phyloP scores from a whole-genome alignment of 352 stramenopile species.

The Phytophthora podocarpi region DNA sequence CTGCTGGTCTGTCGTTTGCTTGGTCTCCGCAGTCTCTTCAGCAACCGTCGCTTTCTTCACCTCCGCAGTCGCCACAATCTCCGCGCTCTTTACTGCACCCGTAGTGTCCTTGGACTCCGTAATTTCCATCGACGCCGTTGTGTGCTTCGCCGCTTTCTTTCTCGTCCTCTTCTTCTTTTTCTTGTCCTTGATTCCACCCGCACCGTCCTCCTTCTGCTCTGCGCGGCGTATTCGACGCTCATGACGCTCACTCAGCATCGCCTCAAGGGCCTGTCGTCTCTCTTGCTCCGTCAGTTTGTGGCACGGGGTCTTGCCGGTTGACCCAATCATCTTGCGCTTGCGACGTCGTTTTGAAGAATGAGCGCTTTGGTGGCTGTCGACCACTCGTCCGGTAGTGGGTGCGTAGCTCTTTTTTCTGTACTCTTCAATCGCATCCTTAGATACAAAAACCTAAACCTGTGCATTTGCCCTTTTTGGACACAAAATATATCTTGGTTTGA shows the following conservation, averaged over 20 bases:
- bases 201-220: background rate
- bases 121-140: background rate
- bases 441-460: conserved; percentile 8
- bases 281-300: background rate
- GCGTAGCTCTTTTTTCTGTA: background rate
- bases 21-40: background rate
- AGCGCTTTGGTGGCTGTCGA: background rate
- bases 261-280: background rate
- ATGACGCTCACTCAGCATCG: background rate
- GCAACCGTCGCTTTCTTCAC: background rate
- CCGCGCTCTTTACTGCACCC: background rate
- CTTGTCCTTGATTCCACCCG: background rate
- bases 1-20: background rate
- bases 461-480: background rate
- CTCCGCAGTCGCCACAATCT: background rate
- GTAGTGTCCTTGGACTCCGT: background rate
- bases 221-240: background rate
- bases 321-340: background rate
- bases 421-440: background rate
- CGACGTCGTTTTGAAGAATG: conserved; percentile 2
- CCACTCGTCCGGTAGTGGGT: background rate
- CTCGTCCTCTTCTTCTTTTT: background rate
- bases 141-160: background rate
- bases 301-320: background rate
- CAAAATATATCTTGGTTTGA: background rate